Evolutionary conservation across 2,329 filamentous ascomycete species (phyloP).

Genomic region (Diplodia mutila): DNA sequence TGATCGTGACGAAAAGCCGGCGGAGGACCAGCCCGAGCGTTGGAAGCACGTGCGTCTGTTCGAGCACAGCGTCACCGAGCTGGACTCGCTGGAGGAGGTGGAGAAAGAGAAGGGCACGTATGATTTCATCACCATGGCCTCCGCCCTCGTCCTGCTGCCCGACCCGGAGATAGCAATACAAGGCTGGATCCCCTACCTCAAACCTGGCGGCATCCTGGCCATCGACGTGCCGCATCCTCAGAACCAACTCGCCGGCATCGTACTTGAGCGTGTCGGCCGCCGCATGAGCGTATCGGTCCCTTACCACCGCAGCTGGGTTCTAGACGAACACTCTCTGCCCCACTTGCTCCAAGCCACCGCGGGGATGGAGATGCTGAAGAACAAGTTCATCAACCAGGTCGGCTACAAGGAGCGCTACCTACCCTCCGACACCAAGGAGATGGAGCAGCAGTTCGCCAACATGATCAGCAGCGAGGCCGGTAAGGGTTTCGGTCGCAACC

Average conservation of each 20-base stretch:
- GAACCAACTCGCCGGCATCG: constrained; percentile 43
- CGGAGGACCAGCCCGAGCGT: constrained; percentile 30
- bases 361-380: not conserved
- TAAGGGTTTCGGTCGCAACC: constrained; percentile 8
- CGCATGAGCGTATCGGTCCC: constrained; percentile 39
- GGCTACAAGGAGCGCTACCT: constrained; percentile 2
- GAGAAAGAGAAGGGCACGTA: constrained; percentile 35
- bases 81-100: constrained; percentile 32
- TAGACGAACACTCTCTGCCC: constrained; percentile 38
- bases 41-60: constrained; percentile 41
- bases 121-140: constrained; percentile 46
- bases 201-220: constrained; percentile 46
- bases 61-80: constrained; percentile 43
- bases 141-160: constrained; percentile 47
- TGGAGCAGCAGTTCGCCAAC: not conserved
- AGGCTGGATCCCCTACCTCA: constrained; percentile 45
- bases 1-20: constrained; percentile 26
- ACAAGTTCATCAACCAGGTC: not conserved
- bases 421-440: not conserved
- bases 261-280: constrained; percentile 43
- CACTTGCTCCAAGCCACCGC: constrained; percentile 32
- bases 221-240: constrained; percentile 46
- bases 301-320: constrained; percentile 44
- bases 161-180: constrained; percentile 43
- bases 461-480: constrained; percentile 7